Percentiles rank a stretch among this genome's conserved stretches.
These are phyloP conservation scores for Xylaria grammica DNA, from an alignment of 495 filamentous ascomycete species.

Conservation along the genomic window DNA sequence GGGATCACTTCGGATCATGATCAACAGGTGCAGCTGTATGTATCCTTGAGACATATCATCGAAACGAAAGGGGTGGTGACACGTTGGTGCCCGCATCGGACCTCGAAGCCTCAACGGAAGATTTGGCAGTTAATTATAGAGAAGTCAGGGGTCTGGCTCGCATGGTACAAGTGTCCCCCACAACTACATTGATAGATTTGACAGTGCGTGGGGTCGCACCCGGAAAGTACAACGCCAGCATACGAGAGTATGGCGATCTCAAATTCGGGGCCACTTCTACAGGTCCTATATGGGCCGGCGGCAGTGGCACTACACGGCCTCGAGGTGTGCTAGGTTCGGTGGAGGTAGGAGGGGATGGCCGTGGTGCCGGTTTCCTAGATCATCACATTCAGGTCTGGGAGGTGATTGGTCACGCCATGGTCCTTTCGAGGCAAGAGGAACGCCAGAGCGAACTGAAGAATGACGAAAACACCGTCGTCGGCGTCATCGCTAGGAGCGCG, in stretches of 20 bases:
- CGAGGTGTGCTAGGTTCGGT: constrained; percentile 77
- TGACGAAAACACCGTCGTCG: constrained; percentile 82
- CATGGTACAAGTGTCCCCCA: constrained; percentile 79
- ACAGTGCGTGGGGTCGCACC: constrained; percentile 83
- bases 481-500: constrained; percentile 91
- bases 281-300: constrained; percentile 76
- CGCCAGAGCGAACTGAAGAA: constrained; percentile 59
- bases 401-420: constrained; percentile 88
- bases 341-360: constrained; percentile 68
- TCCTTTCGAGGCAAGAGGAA: constrained; percentile 69
- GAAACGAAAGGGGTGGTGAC: constrained; percentile 35
- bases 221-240: constrained; percentile 80
- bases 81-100: constrained; percentile 35
- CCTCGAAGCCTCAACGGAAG: constrained; percentile 44
- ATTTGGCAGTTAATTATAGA: constrained; percentile 51
- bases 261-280: constrained; percentile 79
- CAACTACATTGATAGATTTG: constrained; percentile 82
- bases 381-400: constrained; percentile 89
- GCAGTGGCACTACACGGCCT: constrained; percentile 41
- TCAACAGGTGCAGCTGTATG: constrained; percentile 84
- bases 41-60: constrained; percentile 88
- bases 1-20: constrained; percentile 21
- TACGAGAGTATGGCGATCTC: constrained; percentile 89
- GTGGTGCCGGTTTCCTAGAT: constrained; percentile 79
- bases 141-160: constrained; percentile 75